Percentiles rank a stretch among this genome's conserved stretches.
phyloP scores from a whole-genome alignment of 163 green algal genomes.

The Chloroidium sp. region DNA sequence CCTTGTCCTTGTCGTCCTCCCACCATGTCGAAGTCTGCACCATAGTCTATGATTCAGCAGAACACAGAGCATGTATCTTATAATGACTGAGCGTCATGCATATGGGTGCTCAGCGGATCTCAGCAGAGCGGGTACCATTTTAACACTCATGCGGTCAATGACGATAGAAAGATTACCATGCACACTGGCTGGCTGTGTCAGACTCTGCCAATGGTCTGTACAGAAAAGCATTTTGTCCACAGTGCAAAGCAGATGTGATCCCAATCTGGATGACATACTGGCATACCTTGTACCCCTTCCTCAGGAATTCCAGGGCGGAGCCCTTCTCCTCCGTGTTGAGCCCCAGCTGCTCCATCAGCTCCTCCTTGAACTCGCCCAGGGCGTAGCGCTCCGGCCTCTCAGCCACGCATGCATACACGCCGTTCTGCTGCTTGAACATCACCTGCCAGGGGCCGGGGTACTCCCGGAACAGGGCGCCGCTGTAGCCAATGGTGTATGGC shows the following conservation, averaged over 20 bases:
- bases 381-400: constrained; percentile 62
- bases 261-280: too few species aligned
- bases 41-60: neutral
- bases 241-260: too few species aligned
- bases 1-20: constrained; percentile 75
- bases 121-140: too few species aligned
- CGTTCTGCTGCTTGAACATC: constrained; percentile 87
- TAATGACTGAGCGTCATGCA: too few species aligned
- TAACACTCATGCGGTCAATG: too few species aligned
- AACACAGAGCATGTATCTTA: too few species aligned
- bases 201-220: too few species aligned
- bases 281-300: constrained; percentile 73
- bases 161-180: too few species aligned
- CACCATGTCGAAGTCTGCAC: constrained; percentile 76
- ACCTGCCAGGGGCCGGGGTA: constrained; percentile 95
- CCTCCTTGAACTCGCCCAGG: constrained; percentile 62
- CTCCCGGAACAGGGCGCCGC: constrained; percentile 82
- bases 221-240: too few species aligned
- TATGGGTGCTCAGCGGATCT: neutral
- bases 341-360: constrained; percentile 84
- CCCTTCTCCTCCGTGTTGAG: constrained; percentile 78
- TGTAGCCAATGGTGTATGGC: constrained; percentile 97
- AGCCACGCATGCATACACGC: constrained; percentile 85
- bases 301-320: constrained; percentile 67
- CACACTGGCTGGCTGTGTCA: too few species aligned